Percentiles rank a stretch among this genome's conserved stretches.
These are phyloP conservation scores for Neurospora cerealis DNA, from an alignment of 495 filamentous ascomycete species.

Conservation along the genomic window DNA sequence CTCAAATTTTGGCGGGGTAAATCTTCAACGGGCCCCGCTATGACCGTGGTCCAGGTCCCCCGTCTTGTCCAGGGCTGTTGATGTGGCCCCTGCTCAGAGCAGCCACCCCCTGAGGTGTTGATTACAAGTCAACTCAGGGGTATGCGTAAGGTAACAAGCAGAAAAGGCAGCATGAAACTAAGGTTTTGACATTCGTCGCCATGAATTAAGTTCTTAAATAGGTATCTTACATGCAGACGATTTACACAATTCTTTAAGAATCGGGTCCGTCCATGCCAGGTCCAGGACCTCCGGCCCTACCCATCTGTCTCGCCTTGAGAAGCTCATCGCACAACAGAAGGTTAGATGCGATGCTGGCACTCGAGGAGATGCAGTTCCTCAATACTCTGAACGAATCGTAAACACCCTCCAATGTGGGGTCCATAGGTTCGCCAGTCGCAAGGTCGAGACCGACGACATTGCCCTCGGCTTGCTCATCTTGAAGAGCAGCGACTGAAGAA, in stretches of 20 bases:
- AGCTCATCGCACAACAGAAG: slow-evolving; percentile 94
- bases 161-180: not conserved
- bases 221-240: slow-evolving; percentile 21
- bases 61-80: not conserved
- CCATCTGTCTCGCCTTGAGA: slow-evolving; percentile 96
- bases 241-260: slow-evolving; percentile 20
- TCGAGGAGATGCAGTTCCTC: slow-evolving; percentile 85
- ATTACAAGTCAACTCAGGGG: not conserved
- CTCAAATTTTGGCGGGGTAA: slow-evolving; percentile 30
- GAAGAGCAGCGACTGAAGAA: slow-evolving; percentile 60
- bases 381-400: slow-evolving; percentile 95
- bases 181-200: slow-evolving; percentile 2
- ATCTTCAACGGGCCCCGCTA: slow-evolving; percentile 16
- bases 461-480: slow-evolving; percentile 77
- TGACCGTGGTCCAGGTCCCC: not conserved
- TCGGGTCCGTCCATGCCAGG: slow-evolving; percentile 45
- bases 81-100: not conserved
- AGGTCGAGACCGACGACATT: slow-evolving; percentile 82
- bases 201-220: slow-evolving; percentile 13
- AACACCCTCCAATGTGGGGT: slow-evolving; percentile 84
- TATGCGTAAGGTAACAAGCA: not conserved
- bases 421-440: slow-evolving; percentile 82
- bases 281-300: slow-evolving; percentile 38
- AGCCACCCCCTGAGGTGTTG: not conserved
- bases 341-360: slow-evolving; percentile 90